Evolutionary conservation across 163 green algal species (phyloP), one percentile per base, ranked within the genome.

Genomic region (Smithsoniella earleae): DNA sequence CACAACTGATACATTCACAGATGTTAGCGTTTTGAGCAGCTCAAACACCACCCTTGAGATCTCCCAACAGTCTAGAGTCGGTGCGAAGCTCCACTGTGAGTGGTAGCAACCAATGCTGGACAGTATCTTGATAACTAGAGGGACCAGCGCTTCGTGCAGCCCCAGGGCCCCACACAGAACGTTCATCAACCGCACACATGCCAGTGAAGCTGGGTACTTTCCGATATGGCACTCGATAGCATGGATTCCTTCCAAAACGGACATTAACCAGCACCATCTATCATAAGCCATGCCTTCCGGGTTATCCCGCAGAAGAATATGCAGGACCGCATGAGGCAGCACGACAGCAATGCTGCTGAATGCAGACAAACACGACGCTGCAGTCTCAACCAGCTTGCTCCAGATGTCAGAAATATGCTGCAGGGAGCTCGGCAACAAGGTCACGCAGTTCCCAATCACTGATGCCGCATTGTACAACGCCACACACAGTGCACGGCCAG

Each of bases 41-140:
- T 30, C 28, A 10, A 69, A 38, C n/a, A 69, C 58, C 6, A 33
- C 58, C 18, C 16, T 40, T 36, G 58, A 43, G 30, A 69, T 3
- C 10, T 69, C 58, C 58, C 58, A 69, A 33, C 58, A n/a, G n/a
- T 44, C 10, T 36, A 33, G 5, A 38, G 27, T 69, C 5, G 31
- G 27, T 34, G 1, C 6, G 16, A 37, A 36, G 13, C 43, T 30
- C 58, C 58, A 69, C 25, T 69, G 58, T 3, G 58, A 43, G 20
- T 69, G 58, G 16, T 69, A 69, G 25, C 58, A 69, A 16, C 58
- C 58, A 5, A 69, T 69, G 58, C 58, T 40, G 5, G 58, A 69
- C 31, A 38, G 8, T 31, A 69, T 16, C 34, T 34, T 30, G 27
- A 38, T 34, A 36, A 33, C 25, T 25, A 69, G 31, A 13, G 25